phyloP scores from a whole-genome alignment of 1,284 basidiomycete species.

The Moesziomyces parantarcticus region DNA sequence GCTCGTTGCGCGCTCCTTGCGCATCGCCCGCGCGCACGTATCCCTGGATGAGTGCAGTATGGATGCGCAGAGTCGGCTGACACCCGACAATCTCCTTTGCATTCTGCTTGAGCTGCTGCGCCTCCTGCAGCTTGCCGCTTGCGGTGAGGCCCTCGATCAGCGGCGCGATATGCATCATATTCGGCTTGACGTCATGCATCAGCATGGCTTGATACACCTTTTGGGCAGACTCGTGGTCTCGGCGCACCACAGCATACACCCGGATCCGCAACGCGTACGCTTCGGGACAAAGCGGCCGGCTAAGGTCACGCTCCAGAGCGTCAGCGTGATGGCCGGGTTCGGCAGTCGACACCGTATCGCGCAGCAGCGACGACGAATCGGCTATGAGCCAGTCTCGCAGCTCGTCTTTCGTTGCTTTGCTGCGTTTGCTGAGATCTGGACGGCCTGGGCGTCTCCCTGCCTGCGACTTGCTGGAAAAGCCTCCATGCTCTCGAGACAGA shows the following conservation, averaged over 20 bases:
- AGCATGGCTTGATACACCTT: slow-evolving; percentile 46
- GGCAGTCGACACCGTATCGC: not conserved
- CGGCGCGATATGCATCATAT: slow-evolving; percentile 49
- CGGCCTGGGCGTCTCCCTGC: not conserved
- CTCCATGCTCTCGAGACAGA: not conserved
- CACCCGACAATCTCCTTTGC: slow-evolving; percentile 20
- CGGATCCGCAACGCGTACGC: slow-evolving; percentile 49
- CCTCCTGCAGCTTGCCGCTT: slow-evolving; percentile 31
- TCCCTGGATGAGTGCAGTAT: slow-evolving; percentile 44
- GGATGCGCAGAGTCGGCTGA: slow-evolving; percentile 41
- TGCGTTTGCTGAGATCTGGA: not conserved
- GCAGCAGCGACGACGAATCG: slow-evolving; percentile 20
- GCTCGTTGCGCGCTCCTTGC: slow-evolving; percentile 18
- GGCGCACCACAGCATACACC: slow-evolving; percentile 46
- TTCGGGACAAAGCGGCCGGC: slow-evolving; percentile 16
- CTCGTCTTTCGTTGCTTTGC: slow-evolving; percentile 16
- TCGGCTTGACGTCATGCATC: slow-evolving; percentile 31
- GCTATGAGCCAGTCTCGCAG: slow-evolving; percentile 34
- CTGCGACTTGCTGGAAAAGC: not conserved
- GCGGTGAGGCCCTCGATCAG: slow-evolving; percentile 44
- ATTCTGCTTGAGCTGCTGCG: slow-evolving; percentile 36
- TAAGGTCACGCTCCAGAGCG: slow-evolving; percentile 16
- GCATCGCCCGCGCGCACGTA: slow-evolving; percentile 26
- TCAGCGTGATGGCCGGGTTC: not conserved
- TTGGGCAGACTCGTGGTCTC: slow-evolving; percentile 41